Percentiles rank a stretch among this genome's conserved stretches.
Conservation (phyloP, 2,329 filamentous ascomycete genomes). For the Fusarium dlaminii region DNA sequence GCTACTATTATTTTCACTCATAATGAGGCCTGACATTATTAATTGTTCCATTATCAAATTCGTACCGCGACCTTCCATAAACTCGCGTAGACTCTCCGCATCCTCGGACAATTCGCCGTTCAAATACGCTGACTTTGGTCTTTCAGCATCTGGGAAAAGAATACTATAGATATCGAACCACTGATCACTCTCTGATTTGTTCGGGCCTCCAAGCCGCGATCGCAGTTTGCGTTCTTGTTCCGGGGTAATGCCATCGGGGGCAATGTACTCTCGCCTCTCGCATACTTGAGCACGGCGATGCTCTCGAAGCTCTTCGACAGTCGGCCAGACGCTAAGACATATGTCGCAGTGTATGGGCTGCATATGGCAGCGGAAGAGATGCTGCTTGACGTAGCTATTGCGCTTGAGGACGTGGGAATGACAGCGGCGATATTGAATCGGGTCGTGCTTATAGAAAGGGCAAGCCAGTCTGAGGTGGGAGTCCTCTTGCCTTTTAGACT, state of each 20-base stretch:
- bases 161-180: slow-evolving; percentile 1
- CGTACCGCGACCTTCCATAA: not conserved
- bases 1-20: not conserved
- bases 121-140: not conserved
- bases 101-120: not conserved
- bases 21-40: not conserved
- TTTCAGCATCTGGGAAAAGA: not conserved
- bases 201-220: not conserved
- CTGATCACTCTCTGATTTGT: not conserved
- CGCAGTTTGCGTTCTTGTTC: not conserved
- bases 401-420: not conserved
- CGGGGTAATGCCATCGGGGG: not conserved
- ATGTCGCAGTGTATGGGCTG: not conserved
- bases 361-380: not conserved
- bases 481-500: not conserved
- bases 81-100: not conserved
- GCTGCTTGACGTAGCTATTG: slow-evolving; percentile 1
- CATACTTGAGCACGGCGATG: not conserved
- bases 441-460: not conserved
- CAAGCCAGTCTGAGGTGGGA: not conserved
- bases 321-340: not conserved
- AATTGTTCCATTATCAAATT: not conserved
- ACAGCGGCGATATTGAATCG: not conserved
- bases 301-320: not conserved
- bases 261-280: not conserved